phyloP scores from a whole-genome alignment of 2,329 filamentous ascomycete genomes.

The Rhynchosporium secalis region DNA sequence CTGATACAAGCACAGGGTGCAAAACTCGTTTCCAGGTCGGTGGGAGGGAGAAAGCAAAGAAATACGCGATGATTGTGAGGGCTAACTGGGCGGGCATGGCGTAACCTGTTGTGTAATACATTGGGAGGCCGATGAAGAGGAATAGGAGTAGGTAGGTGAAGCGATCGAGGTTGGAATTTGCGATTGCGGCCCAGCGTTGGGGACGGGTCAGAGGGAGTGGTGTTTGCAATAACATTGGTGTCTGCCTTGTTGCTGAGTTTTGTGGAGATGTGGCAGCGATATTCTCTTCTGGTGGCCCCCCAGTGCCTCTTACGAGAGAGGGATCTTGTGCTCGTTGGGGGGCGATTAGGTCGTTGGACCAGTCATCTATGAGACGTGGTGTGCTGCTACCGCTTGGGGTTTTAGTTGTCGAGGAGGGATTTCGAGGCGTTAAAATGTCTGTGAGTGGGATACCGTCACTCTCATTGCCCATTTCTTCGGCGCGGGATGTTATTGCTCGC shows the following conservation, averaged over 20 bases:
- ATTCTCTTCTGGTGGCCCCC: constrained; percentile 34
- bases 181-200: constrained; percentile 50
- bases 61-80: constrained; percentile 54
- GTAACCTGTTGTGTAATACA: constrained; percentile 56
- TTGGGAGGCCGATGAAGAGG: constrained; percentile 52
- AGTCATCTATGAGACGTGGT: constrained; percentile 16
- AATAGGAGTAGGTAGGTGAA: constrained; percentile 49
- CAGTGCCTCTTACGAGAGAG: constrained; percentile 33
- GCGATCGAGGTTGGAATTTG: constrained; percentile 49
- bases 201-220: constrained; percentile 48
- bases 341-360: constrained; percentile 25
- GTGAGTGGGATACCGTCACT: constrained; percentile 51
- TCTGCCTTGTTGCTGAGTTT: not conserved
- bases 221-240: constrained; percentile 40
- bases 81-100: constrained; percentile 47
- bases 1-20: constrained; percentile 59
- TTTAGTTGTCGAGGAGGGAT: constrained; percentile 26
- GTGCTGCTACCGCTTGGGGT: constrained; percentile 18
- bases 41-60: constrained; percentile 51
- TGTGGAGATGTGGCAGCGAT: not conserved
- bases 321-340: constrained; percentile 37
- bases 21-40: constrained; percentile 51
- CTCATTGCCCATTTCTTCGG: constrained; percentile 50
- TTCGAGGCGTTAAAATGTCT: constrained; percentile 29
- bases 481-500: constrained; percentile 50